A percentile compares a stretch with the other conserved stretches of the same genome.
These are phyloP conservation scores for Annulohypoxylon truncatum DNA, from an alignment of 2,329 filamentous ascomycete genomes.

Conservation along the genomic window DNA sequence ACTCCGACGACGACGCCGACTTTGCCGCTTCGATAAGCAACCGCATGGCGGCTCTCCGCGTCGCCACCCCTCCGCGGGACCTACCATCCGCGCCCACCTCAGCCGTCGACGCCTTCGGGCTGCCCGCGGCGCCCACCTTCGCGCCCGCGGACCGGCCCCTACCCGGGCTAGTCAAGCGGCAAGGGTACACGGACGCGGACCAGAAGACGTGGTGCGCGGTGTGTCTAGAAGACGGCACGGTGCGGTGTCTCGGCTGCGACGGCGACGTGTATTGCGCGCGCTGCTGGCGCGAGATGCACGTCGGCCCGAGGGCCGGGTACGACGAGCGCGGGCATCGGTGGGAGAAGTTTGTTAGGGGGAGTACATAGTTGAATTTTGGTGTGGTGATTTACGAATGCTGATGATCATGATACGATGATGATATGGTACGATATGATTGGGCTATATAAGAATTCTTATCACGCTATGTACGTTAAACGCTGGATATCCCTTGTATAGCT, in stretches of 20 bases:
- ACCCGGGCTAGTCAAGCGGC: conserved; percentile 54
- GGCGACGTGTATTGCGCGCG: conserved; percentile 77
- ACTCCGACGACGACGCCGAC: conserved; percentile 44
- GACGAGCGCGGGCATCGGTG: conserved; percentile 78
- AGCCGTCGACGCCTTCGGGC: conserved; percentile 53
- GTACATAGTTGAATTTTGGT: too few species aligned
- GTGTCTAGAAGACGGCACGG: conserved; percentile 80
- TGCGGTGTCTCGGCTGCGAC: conserved; percentile 79
- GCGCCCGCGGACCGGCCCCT: conserved; percentile 57
- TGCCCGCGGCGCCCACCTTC: conserved; percentile 64
- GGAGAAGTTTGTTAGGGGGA: conserved; percentile 63
- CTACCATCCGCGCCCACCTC: conserved; percentile 48
- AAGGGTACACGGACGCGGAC: conserved; percentile 74
- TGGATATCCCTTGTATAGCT: background rate
- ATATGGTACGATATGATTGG: background rate
- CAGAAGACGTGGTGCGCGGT: conserved; percentile 83
- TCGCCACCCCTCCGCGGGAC: conserved; percentile 36
- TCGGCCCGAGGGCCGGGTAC: conserved; percentile 73
- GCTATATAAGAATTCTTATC: background rate
- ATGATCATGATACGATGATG: background rate
- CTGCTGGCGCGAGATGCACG: conserved; percentile 87
- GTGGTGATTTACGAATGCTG: background rate
- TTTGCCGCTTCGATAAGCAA: conserved; percentile 61
- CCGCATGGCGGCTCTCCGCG: conserved; percentile 64
- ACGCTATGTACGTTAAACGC: background rate